Base-by-base conservation (phyloP, 202 grass and related monocot species). In the Alloteropsis angusta region DNA sequence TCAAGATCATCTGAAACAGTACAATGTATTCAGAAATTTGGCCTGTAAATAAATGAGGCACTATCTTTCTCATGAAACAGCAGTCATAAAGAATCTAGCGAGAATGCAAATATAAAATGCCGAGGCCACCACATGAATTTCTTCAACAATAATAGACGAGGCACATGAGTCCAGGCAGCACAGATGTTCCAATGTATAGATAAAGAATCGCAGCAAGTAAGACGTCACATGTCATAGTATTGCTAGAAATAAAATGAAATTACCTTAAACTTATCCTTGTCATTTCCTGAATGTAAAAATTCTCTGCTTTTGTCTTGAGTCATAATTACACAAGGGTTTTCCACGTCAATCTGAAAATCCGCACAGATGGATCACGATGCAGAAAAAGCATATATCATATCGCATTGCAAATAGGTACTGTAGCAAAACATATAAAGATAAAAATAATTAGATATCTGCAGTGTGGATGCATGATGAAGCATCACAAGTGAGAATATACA, bases 301-400 rank as follows among this genome's bases (percentile, higher is more conserved):
- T 94, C 95, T 85, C 91, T 90, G 78, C 95, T 97, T 84, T 94
- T 97, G 83, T 97, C 95, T 82, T 97, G 95, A 61, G 85, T 94
- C 91, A 97, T 97, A 70, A 97, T 94, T 43, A 97, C 95, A 87
- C 95, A 97, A 75, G 95, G 91, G 85, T 97, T 97, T 83, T 97
- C 95, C 82, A 97, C 91, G 76, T 97, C 95, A 70, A 97, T 94
- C 95, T 97, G 89, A 61, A 87, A 79, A 75, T 35, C 65, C 41
- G 52, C 26, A 62, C 71, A 83, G 21, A 64, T 53, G 55, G 18
- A 91, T 57, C 7, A 82, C n/a, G 25, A 67, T 19, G 53, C 22
- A 70, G 23, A 42, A 71, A 53, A 53, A 82, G 39, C 69, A 67
- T 18, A 53, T 5, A 46, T 54, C 38, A 56, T 39, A 62, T 76